Evolutionary conservation across 2,329 filamentous ascomycete genomes (phyloP), one percentile per base, ranked within the genome.

Genomic region (Xylaria sp.): DNA sequence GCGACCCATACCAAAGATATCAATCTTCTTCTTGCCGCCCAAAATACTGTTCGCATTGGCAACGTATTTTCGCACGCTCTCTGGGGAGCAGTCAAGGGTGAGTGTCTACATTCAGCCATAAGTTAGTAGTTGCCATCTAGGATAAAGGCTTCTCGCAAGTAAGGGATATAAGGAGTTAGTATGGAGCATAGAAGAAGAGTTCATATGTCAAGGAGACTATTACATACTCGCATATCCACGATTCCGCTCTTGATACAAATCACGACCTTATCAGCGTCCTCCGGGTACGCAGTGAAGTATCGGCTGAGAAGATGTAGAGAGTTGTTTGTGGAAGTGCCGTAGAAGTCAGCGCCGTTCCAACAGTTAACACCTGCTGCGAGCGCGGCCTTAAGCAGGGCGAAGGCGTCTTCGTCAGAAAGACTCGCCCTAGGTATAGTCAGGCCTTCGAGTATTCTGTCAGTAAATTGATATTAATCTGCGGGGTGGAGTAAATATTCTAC

Each of bases 241-340:
- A 82, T 58, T 0, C 82, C 85, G 9, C 86, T 86, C 75, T 90
- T 90, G 72, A 89, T 82, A 70, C 81, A 84, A 13, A 90, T 77
- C 6, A 88, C 81, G 1, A 89, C 83, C 73, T 88, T 86, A 25
- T 82, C 78, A 2, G 86, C 85, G 69, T 88, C 84, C 67, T 87
- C 83, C 0, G 87, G 87, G 74, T 88, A 83, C 50, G 82, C 80
- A 23, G 81, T 80, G 74, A 89, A 88, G 77, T 89, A 89, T 40
- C 82, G 79, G 59, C 85, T 81, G 51, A 88, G 75, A 18, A 89
- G 79, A 54, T 84, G 82, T 40, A 88, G 78, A 0, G 84, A 86
- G 75, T 88, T 86, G 65, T 80, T 79, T 1, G 83, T 77, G 0
- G 83, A 81, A 1, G 79, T 76, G 29, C 87, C 87, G 55, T 69